Evolutionary conservation across 257 asterid genomes (phyloP).

Genomic region (Solanum peruvianum): DNA sequence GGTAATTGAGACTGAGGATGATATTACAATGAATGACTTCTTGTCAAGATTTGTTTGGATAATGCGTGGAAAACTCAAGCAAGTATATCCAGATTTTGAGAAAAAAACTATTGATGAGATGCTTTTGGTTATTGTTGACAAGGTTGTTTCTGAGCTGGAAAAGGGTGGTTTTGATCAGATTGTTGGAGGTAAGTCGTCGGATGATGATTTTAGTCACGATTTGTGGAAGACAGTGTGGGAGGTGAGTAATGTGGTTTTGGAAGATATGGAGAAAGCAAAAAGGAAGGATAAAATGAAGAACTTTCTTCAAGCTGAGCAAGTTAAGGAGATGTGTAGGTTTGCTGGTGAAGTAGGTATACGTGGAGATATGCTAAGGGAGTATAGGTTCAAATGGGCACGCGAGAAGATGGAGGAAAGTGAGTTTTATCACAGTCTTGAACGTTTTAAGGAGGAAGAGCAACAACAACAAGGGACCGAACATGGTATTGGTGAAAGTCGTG

Average conservation of each 20-base stretch:
- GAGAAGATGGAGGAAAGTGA: constrained; percentile 86
- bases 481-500: background rate
- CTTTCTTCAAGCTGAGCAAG: constrained; percentile 85
- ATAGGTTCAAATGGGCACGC: constrained; percentile 92
- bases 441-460: constrained; percentile 16
- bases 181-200: constrained; percentile 14
- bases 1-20: constrained; percentile 24
- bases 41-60: constrained; percentile 80
- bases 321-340: constrained; percentile 77
- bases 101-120: constrained; percentile 58
- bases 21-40: constrained; percentile 54
- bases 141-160: constrained; percentile 55
- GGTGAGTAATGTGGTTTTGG: constrained; percentile 57
- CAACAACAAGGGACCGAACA: constrained; percentile 11
- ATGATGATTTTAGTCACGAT: constrained; percentile 55
- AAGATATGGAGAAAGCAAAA: constrained; percentile 77
- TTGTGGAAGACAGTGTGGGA: constrained; percentile 86
- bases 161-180: constrained; percentile 47
- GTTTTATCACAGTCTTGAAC: constrained; percentile 44
- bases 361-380: constrained; percentile 88
- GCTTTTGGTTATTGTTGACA: constrained; percentile 64
- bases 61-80: constrained; percentile 64
- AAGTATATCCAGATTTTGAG: constrained; percentile 51
- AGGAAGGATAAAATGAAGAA: constrained; percentile 75
- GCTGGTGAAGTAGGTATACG: constrained; percentile 90